phyloP scores from a whole-genome alignment of 2,329 filamentous ascomycete genomes.

The Xenoacremonium recifei region DNA sequence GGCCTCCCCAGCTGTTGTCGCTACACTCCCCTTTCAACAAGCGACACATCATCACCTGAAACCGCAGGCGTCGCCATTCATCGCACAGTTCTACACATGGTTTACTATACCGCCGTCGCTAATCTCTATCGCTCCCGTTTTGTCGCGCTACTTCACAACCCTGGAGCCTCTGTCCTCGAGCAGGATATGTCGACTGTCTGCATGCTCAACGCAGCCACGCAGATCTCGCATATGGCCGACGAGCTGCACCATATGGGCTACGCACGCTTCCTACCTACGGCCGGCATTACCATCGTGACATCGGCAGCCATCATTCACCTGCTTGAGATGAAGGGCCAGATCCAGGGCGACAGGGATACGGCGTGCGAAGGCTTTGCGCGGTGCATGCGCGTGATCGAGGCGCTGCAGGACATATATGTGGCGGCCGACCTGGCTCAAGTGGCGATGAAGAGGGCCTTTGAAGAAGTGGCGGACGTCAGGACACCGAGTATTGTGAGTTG shows the following conservation, averaged over 20 bases:
- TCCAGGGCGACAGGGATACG: not conserved
- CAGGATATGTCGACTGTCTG: slow-evolving; percentile 79
- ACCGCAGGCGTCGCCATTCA: slow-evolving; percentile 61
- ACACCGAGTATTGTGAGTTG: too few relatives aligned
- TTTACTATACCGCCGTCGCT: slow-evolving; percentile 85
- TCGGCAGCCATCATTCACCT: slow-evolving; percentile 91
- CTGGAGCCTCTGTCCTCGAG: slow-evolving; percentile 60
- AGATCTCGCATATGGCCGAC: slow-evolving; percentile 79
- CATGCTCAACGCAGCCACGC: slow-evolving; percentile 78
- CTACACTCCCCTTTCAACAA: slow-evolving; percentile 59
- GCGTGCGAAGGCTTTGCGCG: not conserved
- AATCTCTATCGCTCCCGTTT: slow-evolving; percentile 88
- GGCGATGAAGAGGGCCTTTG: not conserved
- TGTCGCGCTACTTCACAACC: slow-evolving; percentile 53
- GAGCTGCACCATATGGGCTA: slow-evolving; percentile 69
- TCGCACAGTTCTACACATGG: slow-evolving; percentile 83
- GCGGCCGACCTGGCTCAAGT: not conserved
- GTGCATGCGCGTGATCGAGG: not conserved
- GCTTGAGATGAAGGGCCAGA: slow-evolving; percentile 35
- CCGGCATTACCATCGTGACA: slow-evolving; percentile 82
- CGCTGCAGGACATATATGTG: not conserved
- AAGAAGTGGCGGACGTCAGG: too few relatives aligned
- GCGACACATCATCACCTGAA: too few relatives aligned
- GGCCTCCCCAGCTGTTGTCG: slow-evolving; percentile 67
- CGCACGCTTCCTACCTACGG: slow-evolving; percentile 78